Conservation (phyloP, 306 rosid species). For the Geum urbanum region DNA sequence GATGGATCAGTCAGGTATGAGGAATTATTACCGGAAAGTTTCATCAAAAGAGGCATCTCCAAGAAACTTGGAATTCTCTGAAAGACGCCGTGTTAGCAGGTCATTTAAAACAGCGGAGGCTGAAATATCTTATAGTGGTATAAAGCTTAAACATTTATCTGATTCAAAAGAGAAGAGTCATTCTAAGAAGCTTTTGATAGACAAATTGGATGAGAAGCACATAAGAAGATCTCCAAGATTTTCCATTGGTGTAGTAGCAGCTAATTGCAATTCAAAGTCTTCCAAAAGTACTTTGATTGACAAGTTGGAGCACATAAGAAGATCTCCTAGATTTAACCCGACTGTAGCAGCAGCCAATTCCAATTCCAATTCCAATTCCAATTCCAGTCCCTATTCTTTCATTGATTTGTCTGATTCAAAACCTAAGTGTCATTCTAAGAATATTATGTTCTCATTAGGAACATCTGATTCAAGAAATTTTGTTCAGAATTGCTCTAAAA, state of each 20-base stretch:
- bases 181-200: not conserved
- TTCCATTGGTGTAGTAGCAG: constrained; percentile 28
- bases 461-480: constrained; percentile 15
- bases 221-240: constrained; percentile 43
- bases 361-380: constrained; percentile 2
- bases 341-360: constrained; percentile 23
- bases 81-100: constrained; percentile 20
- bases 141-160: constrained; percentile 15
- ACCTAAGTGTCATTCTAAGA: constrained; percentile 22
- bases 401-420: constrained; percentile 33
- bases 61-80: constrained; percentile 20
- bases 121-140: constrained; percentile 4
- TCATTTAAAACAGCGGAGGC: constrained; percentile 16
- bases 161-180: not conserved
- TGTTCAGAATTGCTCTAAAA: constrained; percentile 20
- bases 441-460: constrained; percentile 21
- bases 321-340: constrained; percentile 40
- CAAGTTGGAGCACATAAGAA: constrained; percentile 20
- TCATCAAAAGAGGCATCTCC: constrained; percentile 19
- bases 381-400: constrained; percentile 11
- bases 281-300: constrained; percentile 2
- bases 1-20: constrained; percentile 17
- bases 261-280: not conserved
- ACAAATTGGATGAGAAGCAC: constrained; percentile 20
- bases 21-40: constrained; percentile 15